phyloP scores from a whole-genome alignment of 768 basidiomycete species.

The Tremella fuciformis region DNA sequence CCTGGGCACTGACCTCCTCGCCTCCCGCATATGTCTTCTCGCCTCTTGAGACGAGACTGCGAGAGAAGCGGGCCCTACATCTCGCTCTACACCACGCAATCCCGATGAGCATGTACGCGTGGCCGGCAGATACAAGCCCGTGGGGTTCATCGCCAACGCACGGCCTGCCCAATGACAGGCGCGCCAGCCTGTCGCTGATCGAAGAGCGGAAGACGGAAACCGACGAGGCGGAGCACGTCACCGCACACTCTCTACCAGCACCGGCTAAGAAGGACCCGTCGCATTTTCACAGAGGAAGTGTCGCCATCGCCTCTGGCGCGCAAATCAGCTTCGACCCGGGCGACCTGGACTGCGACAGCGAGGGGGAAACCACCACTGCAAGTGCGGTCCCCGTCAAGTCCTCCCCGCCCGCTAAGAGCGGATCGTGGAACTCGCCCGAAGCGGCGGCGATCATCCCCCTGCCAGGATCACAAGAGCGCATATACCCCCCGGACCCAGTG shows the following conservation, averaged over 20 bases:
- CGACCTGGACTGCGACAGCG: no score
- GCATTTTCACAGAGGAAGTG: background rate
- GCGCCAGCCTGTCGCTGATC: background rate
- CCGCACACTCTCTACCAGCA: background rate
- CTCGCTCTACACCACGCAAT: conserved; percentile 42
- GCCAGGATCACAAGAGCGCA: background rate
- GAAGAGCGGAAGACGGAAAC: background rate
- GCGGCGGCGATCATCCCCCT: background rate
- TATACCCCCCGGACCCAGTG: conserved; percentile 32
- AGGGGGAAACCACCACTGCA: no score
- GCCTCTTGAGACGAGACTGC: conserved; percentile 43
- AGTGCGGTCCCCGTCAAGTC: no score
- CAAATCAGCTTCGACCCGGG: background rate
- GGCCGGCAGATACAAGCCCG: conserved; percentile 15
- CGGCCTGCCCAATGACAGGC: no score
- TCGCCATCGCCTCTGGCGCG: background rate
- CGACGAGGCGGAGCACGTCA: background rate
- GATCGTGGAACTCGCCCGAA: conserved; percentile 2
- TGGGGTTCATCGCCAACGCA: background rate
- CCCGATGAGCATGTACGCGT: conserved; percentile 49
- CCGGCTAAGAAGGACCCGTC: background rate
- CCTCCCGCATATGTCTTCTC: conserved; percentile 44
- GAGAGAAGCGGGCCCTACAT: conserved; percentile 32
- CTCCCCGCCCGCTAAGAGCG: background rate
- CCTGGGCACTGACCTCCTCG: conserved; percentile 38